Percentiles rank a stretch among this genome's conserved stretches.
Conservation (phyloP, 2,329 filamentous ascomycete genomes). For the Fusarium nelsonii region DNA sequence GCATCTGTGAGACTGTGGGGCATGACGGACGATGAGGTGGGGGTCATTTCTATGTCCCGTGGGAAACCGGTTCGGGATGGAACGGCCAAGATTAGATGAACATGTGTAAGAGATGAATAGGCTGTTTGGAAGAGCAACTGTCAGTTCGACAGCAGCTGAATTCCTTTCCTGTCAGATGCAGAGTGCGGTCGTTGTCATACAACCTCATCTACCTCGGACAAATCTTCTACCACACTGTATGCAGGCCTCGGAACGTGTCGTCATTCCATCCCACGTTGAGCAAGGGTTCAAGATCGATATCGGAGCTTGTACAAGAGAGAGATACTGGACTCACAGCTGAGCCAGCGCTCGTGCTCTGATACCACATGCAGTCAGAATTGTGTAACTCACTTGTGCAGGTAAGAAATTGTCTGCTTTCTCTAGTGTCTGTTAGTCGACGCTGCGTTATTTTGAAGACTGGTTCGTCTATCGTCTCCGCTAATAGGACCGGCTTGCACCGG, state of each 20-base stretch:
- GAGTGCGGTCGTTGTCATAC: not conserved
- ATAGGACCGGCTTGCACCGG: slow-evolving; percentile 41
- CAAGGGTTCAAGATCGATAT: slow-evolving; percentile 38
- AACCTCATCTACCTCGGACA: slow-evolving; percentile 16
- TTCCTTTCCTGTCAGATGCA: not conserved
- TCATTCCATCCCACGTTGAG: slow-evolving; percentile 42
- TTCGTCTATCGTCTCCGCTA: slow-evolving; percentile 17
- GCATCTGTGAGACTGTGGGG: slow-evolving; percentile 3
- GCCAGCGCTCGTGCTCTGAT: slow-evolving; percentile 8
- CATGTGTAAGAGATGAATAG: slow-evolving; percentile 3
- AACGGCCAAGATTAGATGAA: slow-evolving; percentile 31
- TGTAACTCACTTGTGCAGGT: not conserved
- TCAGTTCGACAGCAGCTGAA: not conserved
- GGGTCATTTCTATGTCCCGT: slow-evolving; percentile 38
- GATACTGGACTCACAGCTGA: slow-evolving; percentile 20
- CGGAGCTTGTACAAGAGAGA: slow-evolving; percentile 31
- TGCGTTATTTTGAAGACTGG: slow-evolving; percentile 45
- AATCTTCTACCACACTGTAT: not conserved
- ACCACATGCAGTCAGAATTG: slow-evolving; percentile 22
- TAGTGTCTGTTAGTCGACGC: slow-evolving; percentile 39
- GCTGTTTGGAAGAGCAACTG: not conserved
- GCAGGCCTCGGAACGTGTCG: slow-evolving; percentile 27
- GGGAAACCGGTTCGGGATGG: slow-evolving; percentile 44
- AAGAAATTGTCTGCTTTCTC: slow-evolving; percentile 15
- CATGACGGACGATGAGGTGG: slow-evolving; percentile 32